Evolutionary conservation across 345 rosid genomes (phyloP).

Genomic region (Gossypium rotundifolium): DNA sequence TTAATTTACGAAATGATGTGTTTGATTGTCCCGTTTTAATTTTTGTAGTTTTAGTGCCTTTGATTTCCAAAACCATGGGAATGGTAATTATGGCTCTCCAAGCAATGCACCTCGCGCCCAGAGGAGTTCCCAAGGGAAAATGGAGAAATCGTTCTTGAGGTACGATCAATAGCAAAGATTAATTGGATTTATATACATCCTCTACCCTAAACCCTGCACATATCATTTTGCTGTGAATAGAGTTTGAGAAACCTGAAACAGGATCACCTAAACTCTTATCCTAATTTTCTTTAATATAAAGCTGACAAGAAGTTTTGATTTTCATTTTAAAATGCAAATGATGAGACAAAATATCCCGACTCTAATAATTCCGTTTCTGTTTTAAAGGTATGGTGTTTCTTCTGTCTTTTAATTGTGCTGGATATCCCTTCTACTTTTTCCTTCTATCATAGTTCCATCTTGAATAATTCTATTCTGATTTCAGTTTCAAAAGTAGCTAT

Average conservation of each 20-base stretch:
- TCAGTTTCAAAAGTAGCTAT: constrained; percentile 87
- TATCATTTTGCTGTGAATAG: not conserved
- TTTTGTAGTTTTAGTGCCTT: constrained; percentile 76
- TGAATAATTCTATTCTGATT: constrained; percentile 13
- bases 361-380: not conserved
- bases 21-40: constrained; percentile 9
- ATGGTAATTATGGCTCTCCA: constrained; percentile 83
- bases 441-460: not conserved
- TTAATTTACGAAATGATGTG: not conserved
- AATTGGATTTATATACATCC: not conserved
- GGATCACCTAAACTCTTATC: too few relatives aligned
- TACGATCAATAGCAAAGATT: constrained; percentile 18
- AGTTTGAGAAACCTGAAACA: not conserved
- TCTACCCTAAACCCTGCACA: not conserved
- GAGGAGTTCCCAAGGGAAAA: constrained; percentile 96
- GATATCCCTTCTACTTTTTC: not conserved
- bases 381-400: not conserved
- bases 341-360: not conserved
- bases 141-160: constrained; percentile 99
- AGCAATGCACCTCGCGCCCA: constrained; percentile 33
- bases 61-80: constrained; percentile 83
- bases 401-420: not conserved
- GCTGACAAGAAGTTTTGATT: not conserved
- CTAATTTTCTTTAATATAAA: not conserved
- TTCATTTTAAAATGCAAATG: not conserved